phyloP scores from a whole-genome alignment of 495 filamentous ascomycete genomes.

The Penicillium coffeae region DNA sequence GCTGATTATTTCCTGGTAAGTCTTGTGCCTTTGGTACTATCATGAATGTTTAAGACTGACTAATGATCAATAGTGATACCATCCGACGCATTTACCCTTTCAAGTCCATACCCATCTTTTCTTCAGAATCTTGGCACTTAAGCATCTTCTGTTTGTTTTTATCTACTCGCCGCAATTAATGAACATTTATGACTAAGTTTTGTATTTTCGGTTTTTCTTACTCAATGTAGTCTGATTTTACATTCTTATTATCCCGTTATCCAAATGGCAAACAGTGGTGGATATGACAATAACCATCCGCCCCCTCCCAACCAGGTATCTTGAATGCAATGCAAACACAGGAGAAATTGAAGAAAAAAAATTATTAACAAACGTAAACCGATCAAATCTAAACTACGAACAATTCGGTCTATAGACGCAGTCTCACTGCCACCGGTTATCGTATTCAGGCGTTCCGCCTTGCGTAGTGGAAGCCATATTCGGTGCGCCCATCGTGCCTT shows the following conservation, averaged over 20 bases:
- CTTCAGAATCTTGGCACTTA: not conserved
- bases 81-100: not conserved
- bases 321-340: not conserved
- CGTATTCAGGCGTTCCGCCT: conserved; percentile 6
- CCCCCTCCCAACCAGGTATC: not conserved
- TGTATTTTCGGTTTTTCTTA: not conserved
- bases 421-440: conserved; percentile 12
- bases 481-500: not conserved
- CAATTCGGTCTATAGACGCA: not conserved
- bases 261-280: no score
- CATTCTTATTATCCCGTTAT: no score
- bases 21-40: conserved; percentile 6
- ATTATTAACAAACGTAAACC: not conserved
- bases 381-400: not conserved
- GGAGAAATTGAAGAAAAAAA: not conserved
- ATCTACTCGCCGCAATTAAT: not conserved
- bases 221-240: no score
- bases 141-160: not conserved
- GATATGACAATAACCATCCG: not conserved
- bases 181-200: not conserved
- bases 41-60: conserved; percentile 18
- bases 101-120: not conserved
- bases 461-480: conserved; percentile 1
- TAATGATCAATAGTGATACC: not conserved
- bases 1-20: conserved; percentile 90